Percentiles rank a stretch among this genome's conserved stretches.
Evolutionary conservation across 345 rosid genomes (phyloP).

Genomic region (Citrus trifoliata): DNA sequence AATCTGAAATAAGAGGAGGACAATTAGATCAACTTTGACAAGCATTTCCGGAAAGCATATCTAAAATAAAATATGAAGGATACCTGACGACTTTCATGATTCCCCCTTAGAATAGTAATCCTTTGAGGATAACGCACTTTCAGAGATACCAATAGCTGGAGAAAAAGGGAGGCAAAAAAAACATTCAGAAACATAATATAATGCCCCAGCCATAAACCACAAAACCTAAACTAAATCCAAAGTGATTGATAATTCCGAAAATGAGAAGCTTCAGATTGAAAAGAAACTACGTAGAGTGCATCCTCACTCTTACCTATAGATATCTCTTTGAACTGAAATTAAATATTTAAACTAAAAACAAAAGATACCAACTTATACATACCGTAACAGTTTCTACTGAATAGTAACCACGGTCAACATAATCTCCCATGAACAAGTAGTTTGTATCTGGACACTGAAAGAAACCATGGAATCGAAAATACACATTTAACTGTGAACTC

Average conservation of each 20-base stretch:
- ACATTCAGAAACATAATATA: neutral
- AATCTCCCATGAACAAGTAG: slow-evolving; percentile 96
- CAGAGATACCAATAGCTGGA: slow-evolving; percentile 80
- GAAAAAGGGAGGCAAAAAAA: slow-evolving; percentile 1
- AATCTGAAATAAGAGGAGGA: slow-evolving; percentile 2
- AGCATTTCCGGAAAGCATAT: neutral
- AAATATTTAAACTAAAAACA: neutral
- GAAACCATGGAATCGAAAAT: slow-evolving; percentile 12
- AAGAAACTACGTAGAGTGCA: neutral
- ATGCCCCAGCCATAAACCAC: neutral
- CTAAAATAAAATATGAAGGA: neutral
- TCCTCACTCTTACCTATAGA: neutral
- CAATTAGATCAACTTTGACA: neutral
- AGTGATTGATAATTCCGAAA: neutral
- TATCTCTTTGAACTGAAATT: neutral
- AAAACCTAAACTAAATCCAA: neutral
- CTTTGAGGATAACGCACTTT: slow-evolving; percentile 87
- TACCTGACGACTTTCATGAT: slow-evolving; percentile 99
- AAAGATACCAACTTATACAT: slow-evolving; percentile 19
- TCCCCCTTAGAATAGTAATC: slow-evolving; percentile 95
- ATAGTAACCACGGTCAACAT: slow-evolving; percentile 95
- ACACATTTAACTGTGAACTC: neutral
- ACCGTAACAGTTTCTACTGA: slow-evolving; percentile 98
- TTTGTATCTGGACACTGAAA: slow-evolving; percentile 90
- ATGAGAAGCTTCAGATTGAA: neutral